Base-by-base conservation (phyloP, 148 eudicot genomes). In the Fagopyrum homotropicum region DNA sequence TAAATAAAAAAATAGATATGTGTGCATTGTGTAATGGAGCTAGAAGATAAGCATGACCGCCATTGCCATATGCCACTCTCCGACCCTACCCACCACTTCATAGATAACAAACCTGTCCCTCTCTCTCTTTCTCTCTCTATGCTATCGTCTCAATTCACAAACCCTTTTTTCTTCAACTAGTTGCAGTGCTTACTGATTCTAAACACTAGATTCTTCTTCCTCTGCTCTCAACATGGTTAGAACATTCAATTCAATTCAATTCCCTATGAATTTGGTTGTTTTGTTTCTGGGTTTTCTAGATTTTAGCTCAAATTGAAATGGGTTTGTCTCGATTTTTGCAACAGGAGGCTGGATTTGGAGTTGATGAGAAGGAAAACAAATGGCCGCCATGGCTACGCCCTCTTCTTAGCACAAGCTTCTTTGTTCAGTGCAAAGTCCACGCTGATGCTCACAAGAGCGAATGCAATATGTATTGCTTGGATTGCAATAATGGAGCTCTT, bases 381-480 rank as follows among this genome's bases (percentile, higher is more conserved):
- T 72, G 74, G 74, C 74, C 74, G 74, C 74, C 74, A 47, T 72
- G 74, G 74, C 74, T 72, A 5, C 55, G 54, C 7, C 74, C 74
- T 4, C 74, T 72, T 10, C 74, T 72, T 16, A 48, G 54, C 19
- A 72, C 74, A 4, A 48, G 74, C 35, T 72, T 72, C 57, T 72
- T 72, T 49, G 74, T 47, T 19, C 74, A 72, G 40, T 72, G 74
- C 74, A 72, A 72, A 47, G 40, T 80, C 54, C 90, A 87, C 76
- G 78, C 73, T 0, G 70, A 75, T 72, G 79, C 80, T 26, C 80
- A 73, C 60, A 87, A 84, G 52, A 79, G 81, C 48, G 88, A 87
- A 73, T 85, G 85, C 80, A 87, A 87, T 54, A 75, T 85, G 83
- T 87, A 45, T 70, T 87, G 90, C 59, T 78, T 87, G 80, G 90